Evolutionary conservation across 768 basidiomycete species (phyloP), one percentile per base, ranked within the genome.

Genomic region (Naganishia antarctica): DNA sequence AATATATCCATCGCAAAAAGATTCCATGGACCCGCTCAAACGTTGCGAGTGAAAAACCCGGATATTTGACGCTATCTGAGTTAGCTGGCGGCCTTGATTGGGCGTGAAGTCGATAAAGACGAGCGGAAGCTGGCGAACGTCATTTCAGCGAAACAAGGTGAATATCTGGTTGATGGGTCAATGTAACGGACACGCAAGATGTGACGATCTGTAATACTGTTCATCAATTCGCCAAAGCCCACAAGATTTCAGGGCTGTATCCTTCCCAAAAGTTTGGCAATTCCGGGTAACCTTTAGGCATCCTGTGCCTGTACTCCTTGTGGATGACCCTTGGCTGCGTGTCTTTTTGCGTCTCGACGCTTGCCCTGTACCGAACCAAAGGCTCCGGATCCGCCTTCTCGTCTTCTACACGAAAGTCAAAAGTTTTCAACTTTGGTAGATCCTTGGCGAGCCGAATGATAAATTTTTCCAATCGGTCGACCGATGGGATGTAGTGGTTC

Each of bases 231-330:
- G 13, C 11, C 43, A 44, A 9, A 5, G 43, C 43, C 43, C 43
- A 44, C 43, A 44, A 44, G 18, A 44, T n/a, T 18, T 44, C 11
- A 21, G 43, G 43, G 6, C 18, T 9, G 18, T 44, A 21, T 6
- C 43, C 43, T 21, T 44, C 43, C 43, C 43, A 44, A 21, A 44
- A 44, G 43, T 44, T n/a, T 21, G 43, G 43, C 43, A 44, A 18
- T 12, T 44, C 43, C 43, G 43, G 43, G n/a, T 44, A 44, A 7
- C 43, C 43, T 21, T 44, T 44, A 5, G 43, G 43, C 43, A 44
- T 44, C 43, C 43, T 44, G n/a, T 44, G 43, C n/a, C n/a, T 44
- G 43, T 44, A 44, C 43, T 44, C 43, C 18, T 44, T 44, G 13
- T 44, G 34, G 15, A 37, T 44, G 43, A n/a, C n/a, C n/a, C n/a